Evolutionary conservation across 371 early-diverging fungal species (phyloP).

Genomic region (Blastocladiella emersonii): DNA sequence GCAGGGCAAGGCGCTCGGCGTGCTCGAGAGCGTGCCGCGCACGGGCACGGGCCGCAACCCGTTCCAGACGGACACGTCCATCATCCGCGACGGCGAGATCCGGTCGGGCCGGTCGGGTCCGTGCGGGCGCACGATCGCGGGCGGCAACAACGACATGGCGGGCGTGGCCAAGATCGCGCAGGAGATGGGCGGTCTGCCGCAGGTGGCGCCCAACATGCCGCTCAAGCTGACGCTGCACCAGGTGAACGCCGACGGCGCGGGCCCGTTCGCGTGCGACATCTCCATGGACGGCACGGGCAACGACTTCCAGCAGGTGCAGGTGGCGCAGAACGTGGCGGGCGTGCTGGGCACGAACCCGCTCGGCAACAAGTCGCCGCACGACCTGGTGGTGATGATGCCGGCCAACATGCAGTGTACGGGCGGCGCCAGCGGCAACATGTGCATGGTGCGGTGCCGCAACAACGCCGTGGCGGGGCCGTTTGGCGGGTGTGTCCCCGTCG

Average conservation of each 20-base stretch:
- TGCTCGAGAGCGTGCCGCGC: neutral
- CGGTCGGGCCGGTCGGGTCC: neutral
- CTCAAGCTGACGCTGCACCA: too few relatives aligned
- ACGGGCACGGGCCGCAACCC: neutral
- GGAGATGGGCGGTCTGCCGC: neutral
- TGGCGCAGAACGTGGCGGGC: neutral
- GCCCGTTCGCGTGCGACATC: neutral
- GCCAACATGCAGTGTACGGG: neutral
- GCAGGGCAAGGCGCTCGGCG: neutral
- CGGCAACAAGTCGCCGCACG: neutral
- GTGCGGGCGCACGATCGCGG: neutral
- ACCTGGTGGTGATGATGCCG: neutral
- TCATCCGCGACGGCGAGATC: conserved; percentile 2
- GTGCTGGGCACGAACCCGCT: neutral
- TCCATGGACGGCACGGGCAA: neutral
- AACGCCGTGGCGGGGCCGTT: neutral
- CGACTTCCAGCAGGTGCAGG: neutral
- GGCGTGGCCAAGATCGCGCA: neutral
- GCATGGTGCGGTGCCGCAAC: conserved; percentile 3
- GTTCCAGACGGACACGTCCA: neutral
- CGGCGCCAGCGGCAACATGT: neutral
- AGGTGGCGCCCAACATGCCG: neutral
- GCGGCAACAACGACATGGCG: neutral
- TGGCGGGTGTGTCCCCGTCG: conserved; percentile 1
- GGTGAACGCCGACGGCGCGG: neutral